Percentiles rank a stretch among this genome's conserved stretches.
phyloP scores from a whole-genome alignment of 1,284 basidiomycete genomes.

The Termitomyces sp. region DNA sequence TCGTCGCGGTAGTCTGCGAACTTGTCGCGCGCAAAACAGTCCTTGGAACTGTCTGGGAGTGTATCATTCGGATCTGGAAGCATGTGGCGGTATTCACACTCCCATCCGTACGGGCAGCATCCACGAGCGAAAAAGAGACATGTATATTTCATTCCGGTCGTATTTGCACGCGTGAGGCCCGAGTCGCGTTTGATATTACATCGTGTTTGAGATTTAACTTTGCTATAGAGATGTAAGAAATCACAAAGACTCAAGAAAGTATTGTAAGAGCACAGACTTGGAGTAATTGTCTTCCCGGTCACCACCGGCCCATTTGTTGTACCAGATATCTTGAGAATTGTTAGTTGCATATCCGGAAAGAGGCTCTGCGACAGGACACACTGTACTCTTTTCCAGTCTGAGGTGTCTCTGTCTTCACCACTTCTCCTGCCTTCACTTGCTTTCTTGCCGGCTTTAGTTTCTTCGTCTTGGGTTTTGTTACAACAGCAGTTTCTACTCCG shows the following conservation, averaged over 20 bases:
- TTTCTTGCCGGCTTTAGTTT: conserved; percentile 82
- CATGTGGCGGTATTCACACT: conserved; percentile 92
- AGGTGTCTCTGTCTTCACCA: conserved; percentile 81
- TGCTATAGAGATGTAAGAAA: conserved; percentile 46
- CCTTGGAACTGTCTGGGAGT: conserved; percentile 87
- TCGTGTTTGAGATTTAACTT: conserved; percentile 87
- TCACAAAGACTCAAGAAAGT: not conserved
- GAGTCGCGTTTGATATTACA: conserved; percentile 87
- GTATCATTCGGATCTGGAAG: conserved; percentile 69
- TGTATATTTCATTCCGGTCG: conserved; percentile 85
- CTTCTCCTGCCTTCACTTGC: conserved; percentile 85
- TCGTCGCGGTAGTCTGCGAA: conserved; percentile 97
- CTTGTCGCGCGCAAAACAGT: conserved; percentile 97
- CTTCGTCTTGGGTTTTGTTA: conserved; percentile 32
- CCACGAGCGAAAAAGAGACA: conserved; percentile 96
- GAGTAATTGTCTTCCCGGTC: conserved; percentile 92
- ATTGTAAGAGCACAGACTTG: conserved; percentile 52
- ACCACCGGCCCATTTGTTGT: conserved; percentile 98
- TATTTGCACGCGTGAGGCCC: conserved; percentile 91
- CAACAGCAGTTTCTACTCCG: conserved; percentile 20
- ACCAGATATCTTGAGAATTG: conserved; percentile 83
- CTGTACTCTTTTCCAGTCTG: conserved; percentile 96
- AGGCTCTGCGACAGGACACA: conserved; percentile 38
- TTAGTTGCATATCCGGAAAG: not conserved
- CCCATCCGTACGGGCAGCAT: conserved; percentile 95